Evolutionary conservation across 1,139 yeast species (phyloP).

Genomic region (Hemisphaericaspora subhashii): DNA sequence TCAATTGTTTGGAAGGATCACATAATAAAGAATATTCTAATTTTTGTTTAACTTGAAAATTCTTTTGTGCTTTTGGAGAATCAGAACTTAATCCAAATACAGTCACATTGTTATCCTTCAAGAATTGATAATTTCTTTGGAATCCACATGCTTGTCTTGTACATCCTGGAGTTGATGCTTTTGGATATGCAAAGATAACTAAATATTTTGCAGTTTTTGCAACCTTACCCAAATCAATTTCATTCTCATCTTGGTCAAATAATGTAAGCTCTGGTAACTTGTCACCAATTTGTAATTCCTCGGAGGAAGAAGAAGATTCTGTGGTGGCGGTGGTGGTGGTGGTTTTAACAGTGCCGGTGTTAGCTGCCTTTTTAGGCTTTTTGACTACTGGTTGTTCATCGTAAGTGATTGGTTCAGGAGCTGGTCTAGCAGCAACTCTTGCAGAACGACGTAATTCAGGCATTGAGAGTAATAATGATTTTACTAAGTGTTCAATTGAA

Average conservation of each 20-base stretch:
- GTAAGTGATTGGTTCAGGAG: constrained; percentile 12
- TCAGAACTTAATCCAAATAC: constrained; percentile 77
- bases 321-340: constrained; percentile 4
- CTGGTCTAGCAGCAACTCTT: constrained; percentile 35
- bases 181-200: constrained; percentile 81
- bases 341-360: constrained; percentile 5
- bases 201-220: constrained; percentile 51
- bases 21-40: constrained; percentile 73
- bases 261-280: constrained; percentile 64
- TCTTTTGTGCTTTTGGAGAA: constrained; percentile 69
- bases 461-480: constrained; percentile 29
- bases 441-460: constrained; percentile 56
- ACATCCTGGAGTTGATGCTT: constrained; percentile 94
- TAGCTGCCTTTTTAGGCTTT: constrained; percentile 19
- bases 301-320: constrained; percentile 5
- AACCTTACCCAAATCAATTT: constrained; percentile 49
- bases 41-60: constrained; percentile 68
- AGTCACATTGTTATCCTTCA: constrained; percentile 49
- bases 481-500: too few relatives aligned
- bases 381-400: constrained; percentile 21
- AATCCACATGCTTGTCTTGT: constrained; percentile 92
- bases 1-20: constrained; percentile 71
- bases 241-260: constrained; percentile 65
- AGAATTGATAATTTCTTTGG: constrained; percentile 60
- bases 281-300: constrained; percentile 61